Evolutionary conservation across 116 monocot species (phyloP), one percentile per base, ranked within the genome.

Genomic region (Cymodocea nodosa): DNA sequence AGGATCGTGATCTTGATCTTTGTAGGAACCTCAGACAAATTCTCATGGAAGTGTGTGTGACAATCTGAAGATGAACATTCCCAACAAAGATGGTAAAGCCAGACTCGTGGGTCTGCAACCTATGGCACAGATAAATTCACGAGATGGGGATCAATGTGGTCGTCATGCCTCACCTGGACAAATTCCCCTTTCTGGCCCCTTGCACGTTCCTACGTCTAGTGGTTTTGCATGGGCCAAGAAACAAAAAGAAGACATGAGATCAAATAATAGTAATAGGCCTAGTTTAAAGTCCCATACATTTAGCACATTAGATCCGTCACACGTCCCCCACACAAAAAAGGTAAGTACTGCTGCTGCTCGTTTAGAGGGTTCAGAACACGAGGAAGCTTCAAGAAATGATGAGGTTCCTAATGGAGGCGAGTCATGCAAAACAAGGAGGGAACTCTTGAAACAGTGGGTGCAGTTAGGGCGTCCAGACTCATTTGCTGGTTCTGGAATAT

Each of bases 171-270:
- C 78, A 57, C 77, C 67, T 51, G 78, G 64, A 13, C 79, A 77
- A 52, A 67, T 80, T 61, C 52, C 80, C 69, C 74, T 98, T 69
- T 84, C 97, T 12, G 97, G 82, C 0, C 92, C 92, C 19, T 40
- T 92, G 59, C 65, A 63, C 44, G 75, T 84, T 75, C 54, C 88
- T 69, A 62, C 91, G 63, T 91, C 89, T 18, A 92, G 78, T 70
- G 84, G 80, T 63, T 91, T 97, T 80, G 81, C 83, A 35, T 97
- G 97, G 97, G 87, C 78, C 2, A 97, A 84, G 52, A 82, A 80
- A 58, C 71, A 19, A 15, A 81, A 63, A 74, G 91, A 84, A 57
- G 76, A 76, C 44, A 50, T 35, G 59, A 72, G 67, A 63, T 70
- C 74, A 24, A 62, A 56, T 22, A 59, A 64, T 70, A 30, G 30